These are phyloP conservation scores for Melastoma candidum DNA, from an alignment of 441 rosid genomes.

Conservation along the genomic window DNA sequence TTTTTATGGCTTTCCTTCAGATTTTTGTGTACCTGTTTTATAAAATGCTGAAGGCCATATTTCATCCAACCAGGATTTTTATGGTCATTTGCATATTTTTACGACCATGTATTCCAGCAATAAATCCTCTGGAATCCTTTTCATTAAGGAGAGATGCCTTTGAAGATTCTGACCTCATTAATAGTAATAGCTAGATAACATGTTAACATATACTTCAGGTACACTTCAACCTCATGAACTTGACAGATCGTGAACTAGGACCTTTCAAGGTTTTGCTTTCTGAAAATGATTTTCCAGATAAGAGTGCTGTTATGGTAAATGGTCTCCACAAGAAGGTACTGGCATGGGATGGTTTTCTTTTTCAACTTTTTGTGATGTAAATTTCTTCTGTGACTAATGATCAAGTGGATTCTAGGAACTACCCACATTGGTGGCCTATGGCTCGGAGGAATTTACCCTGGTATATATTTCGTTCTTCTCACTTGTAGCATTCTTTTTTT, in stretches of 20 bases:
- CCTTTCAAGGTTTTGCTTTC: conserved; percentile 78
- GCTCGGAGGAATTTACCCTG: conserved; percentile 56
- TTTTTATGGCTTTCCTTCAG: not conserved
- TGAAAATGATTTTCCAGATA: conserved; percentile 42
- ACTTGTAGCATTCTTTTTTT: not conserved
- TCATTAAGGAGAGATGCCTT: not conserved
- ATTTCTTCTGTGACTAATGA: conserved; percentile 2
- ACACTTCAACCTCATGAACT: conserved; percentile 61
- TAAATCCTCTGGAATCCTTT: not conserved
- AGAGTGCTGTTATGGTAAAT: conserved; percentile 57
- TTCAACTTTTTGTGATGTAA: not conserved
- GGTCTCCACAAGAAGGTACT: conserved; percentile 82
- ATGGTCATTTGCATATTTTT: no score
- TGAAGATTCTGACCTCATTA: conserved; percentile 6
- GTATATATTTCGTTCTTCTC: conserved; percentile 30
- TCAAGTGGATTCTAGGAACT: conserved; percentile 35
- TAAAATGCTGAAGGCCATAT: not conserved
- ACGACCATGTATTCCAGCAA: not conserved
- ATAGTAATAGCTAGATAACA: conserved; percentile 19
- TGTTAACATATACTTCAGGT: conserved; percentile 34
- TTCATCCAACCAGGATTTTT: not conserved
- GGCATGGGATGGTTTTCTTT: conserved; percentile 9
- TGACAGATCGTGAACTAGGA: conserved; percentile 61
- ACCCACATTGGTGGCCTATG: conserved; percentile 65
- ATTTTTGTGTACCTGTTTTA: not conserved